Base-by-base conservation (phyloP, 306 rosid genomes). In the Glycine soja region DNA sequence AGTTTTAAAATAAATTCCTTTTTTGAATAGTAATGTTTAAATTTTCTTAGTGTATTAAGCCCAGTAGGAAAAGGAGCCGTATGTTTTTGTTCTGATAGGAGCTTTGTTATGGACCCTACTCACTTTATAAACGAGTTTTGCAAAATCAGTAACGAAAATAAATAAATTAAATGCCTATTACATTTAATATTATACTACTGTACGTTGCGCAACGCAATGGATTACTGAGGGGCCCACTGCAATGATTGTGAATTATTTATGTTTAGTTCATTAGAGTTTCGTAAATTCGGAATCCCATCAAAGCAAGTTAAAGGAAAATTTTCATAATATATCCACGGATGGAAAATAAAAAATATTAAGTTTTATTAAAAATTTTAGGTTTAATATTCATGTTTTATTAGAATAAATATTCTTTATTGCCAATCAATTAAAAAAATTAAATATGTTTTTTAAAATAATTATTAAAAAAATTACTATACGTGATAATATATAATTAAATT, bases 191-290 rank as follows among this genome's bases (percentile, higher is more conserved):
- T 24, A 24, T 24, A 24, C 1, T 24, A 24, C 2, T 24, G 30
- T 24, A 24, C 30, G 30, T 24, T 24, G 30, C 30, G 30, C 30
- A 57, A 7, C 30, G 68, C 47, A 74, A 80, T 80, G 76, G 75
- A 84, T 84, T 75, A 70, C 58, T 16, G 2, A 0, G 84, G 51
- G 88, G 36, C 62, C 76, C 83, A 76, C 73, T 8, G 34, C 68
- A 71, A 85, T 85, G 73, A 85, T 85, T 85, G 76, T 81, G 76
- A 54, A 76, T 80, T 63, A 32, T 72, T 75, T 70, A 34, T 16
- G 52, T 46, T 80, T 59, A 62, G 14, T 14, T 38, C 11, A 38
- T 40, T 5, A 64, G 11, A 64, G 47, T 64, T 7, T 7, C 5
- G 18, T 64, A 36, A 64, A 36, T 64, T 64, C 47, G 6, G 7